Evolutionary conservation across 345 rosid genomes (phyloP).

Genomic region (Gossypium anomalum): DNA sequence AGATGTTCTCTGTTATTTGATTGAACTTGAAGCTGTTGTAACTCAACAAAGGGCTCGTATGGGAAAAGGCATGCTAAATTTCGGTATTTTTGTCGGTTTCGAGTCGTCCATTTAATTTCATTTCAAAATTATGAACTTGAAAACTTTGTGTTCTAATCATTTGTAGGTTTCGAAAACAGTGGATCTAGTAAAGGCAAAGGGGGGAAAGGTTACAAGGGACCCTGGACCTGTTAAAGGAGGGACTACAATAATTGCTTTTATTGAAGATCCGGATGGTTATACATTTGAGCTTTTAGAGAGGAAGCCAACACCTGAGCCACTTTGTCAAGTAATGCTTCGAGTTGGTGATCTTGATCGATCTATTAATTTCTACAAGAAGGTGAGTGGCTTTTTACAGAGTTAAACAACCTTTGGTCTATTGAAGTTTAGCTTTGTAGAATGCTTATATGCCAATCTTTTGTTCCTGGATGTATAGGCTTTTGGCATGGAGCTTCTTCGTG

Average conservation of each 20-base stretch:
- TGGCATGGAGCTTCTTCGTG: slow-evolving; percentile 94
- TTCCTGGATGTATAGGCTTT: slow-evolving; percentile 55
- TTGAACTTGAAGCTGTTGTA: not conserved
- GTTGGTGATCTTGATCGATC: slow-evolving; percentile 92
- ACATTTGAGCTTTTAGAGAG: slow-evolving; percentile 90
- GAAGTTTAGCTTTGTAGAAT: not conserved
- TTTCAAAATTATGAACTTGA: not conserved
- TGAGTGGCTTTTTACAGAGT: slow-evolving; percentile 22
- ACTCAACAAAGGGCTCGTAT: not conserved
- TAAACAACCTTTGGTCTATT: not conserved
- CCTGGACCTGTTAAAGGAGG: slow-evolving; percentile 98
- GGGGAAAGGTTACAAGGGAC: slow-evolving; percentile 91
- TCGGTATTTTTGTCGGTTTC: not conserved
- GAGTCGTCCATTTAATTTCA: not conserved
- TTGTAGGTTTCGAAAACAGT: slow-evolving; percentile 74
- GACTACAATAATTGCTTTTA: slow-evolving; percentile 73
- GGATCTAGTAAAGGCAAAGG: slow-evolving; percentile 82
- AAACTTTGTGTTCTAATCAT: not conserved
- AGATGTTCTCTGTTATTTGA: not conserved
- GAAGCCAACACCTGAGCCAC: slow-evolving; percentile 88
- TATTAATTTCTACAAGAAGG: slow-evolving; percentile 83
- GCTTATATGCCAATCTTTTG: not conserved
- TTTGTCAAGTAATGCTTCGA: slow-evolving; percentile 97
- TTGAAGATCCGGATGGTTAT: slow-evolving; percentile 98
- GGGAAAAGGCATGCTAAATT: not conserved